Evolutionary conservation across 495 filamentous ascomycete species (phyloP).

Genomic region (Aspergillus cavernicola): DNA sequence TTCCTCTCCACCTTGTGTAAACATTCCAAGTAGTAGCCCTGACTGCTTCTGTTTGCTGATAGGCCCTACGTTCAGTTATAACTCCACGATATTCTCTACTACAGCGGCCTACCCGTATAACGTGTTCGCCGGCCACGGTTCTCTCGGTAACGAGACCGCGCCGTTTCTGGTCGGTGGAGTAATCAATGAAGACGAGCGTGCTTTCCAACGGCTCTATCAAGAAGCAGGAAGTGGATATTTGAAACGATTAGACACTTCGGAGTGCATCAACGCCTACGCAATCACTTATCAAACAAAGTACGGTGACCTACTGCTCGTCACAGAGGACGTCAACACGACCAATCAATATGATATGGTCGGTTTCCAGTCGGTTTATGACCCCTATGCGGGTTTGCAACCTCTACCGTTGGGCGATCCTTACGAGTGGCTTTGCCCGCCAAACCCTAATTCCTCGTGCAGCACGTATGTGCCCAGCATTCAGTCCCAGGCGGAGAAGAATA

Average conservation of each 20-base stretch:
- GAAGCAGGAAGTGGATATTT: background rate
- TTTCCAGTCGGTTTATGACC: too few relatives aligned
- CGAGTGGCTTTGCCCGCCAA: slow-evolving; percentile 4
- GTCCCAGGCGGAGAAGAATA: background rate
- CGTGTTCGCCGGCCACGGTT: background rate
- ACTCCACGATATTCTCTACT: slow-evolving; percentile 2
- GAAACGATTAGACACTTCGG: background rate
- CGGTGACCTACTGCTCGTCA: background rate
- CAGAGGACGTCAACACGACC: background rate
- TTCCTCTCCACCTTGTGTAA: slow-evolving; percentile 6
- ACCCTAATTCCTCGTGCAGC: background rate
- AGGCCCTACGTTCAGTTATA: slow-evolving; percentile 6
- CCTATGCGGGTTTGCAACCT: background rate
- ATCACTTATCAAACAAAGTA: background rate
- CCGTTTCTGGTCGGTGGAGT: too few relatives aligned
- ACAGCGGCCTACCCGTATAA: slow-evolving; percentile 2
- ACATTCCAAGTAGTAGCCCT: too few relatives aligned
- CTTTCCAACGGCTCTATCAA: background rate
- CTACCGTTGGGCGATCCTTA: background rate
- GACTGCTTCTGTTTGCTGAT: background rate
- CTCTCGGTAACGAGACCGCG: background rate
- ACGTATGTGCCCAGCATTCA: too few relatives aligned
- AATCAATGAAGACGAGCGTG: background rate
- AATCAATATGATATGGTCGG: background rate
- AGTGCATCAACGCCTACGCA: background rate